These are phyloP conservation scores for Fusarium mangiferae DNA, from an alignment of 2,329 filamentous ascomycete genomes.

Conservation along the genomic window DNA sequence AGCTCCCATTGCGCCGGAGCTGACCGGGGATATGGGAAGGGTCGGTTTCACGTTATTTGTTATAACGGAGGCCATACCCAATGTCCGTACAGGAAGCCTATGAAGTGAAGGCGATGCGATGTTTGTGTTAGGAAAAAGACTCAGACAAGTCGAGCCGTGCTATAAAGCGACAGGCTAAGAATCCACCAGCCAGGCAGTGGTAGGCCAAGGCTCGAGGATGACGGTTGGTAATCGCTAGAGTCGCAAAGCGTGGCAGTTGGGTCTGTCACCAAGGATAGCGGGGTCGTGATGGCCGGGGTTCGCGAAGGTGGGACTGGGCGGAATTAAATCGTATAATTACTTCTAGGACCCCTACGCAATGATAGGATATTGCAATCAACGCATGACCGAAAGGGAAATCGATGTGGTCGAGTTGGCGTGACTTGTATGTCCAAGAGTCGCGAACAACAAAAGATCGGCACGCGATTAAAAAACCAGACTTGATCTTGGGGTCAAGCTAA, in stretches of 20 bases:
- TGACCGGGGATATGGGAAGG: slow-evolving; percentile 53
- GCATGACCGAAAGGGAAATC: slow-evolving; percentile 36
- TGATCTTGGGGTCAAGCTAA: slow-evolving; percentile 25
- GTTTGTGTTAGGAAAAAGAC: not conserved
- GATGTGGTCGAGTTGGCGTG: slow-evolving; percentile 11
- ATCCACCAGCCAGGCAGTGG: slow-evolving; percentile 23
- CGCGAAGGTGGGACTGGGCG: slow-evolving; percentile 37
- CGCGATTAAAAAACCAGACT: not conserved
- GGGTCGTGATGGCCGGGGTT: slow-evolving; percentile 35
- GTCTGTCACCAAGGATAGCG: slow-evolving; percentile 32
- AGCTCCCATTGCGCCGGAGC: slow-evolving; percentile 55
- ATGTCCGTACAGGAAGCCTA: slow-evolving; percentile 5
- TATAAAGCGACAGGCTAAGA: not conserved
- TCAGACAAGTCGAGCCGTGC: not conserved
- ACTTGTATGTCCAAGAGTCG: slow-evolving; percentile 4
- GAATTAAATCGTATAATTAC: slow-evolving; percentile 35
- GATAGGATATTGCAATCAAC: slow-evolving; percentile 28
- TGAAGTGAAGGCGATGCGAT: not conserved
- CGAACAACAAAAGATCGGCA: slow-evolving; percentile 16
- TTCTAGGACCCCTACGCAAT: slow-evolving; percentile 38
- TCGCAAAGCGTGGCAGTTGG: slow-evolving; percentile 25
- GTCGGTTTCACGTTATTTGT: slow-evolving; percentile 47
- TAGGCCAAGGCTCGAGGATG: slow-evolving; percentile 21
- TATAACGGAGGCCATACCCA: slow-evolving; percentile 44
- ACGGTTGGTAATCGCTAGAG: slow-evolving; percentile 22